Evolutionary conservation across 129 eudicot species (phyloP).

Genomic region (Helianthus tuberosus): DNA sequence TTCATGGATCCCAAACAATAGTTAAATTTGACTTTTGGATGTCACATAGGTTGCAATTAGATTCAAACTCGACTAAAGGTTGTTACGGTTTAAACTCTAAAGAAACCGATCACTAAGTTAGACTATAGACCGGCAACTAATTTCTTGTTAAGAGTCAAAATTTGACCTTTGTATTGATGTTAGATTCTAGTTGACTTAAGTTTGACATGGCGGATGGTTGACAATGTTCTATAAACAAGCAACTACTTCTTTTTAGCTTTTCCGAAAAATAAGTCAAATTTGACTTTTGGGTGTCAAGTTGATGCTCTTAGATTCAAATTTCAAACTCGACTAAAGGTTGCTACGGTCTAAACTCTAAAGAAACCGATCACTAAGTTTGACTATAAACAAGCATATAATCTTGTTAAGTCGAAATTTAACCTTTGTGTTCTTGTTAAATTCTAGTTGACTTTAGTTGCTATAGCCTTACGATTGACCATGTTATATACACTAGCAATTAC

Average conservation of each 20-base stretch:
- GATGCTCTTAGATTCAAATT: neutral
- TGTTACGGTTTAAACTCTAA: too few relatives aligned
- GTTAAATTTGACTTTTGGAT: neutral
- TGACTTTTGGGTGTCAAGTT: neutral
- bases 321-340: neutral
- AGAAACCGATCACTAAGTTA: neutral
- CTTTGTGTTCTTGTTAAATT: too few relatives aligned
- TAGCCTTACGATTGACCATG: slow-evolving; percentile 1
- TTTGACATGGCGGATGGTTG: neutral
- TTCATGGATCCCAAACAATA: neutral
- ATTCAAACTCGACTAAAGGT: neutral
- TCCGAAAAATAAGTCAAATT: neutral
- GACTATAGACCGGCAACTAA: neutral
- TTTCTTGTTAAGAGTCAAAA: neutral
- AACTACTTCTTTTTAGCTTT: neutral
- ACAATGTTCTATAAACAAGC: slow-evolving; percentile 1
- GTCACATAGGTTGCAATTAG: neutral
- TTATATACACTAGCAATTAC: neutral
- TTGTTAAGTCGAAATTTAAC: too few relatives aligned
- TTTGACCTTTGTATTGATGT: slow-evolving; percentile 7
- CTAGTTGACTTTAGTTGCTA: neutral
- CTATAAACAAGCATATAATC: slow-evolving; percentile 4
- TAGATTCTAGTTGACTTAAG: slow-evolving; percentile 4
- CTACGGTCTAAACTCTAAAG: neutral
- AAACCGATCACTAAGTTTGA: neutral